Base-by-base conservation (phyloP, 805 yeast genomes). In the Zygoascus biomembranicola region DNA sequence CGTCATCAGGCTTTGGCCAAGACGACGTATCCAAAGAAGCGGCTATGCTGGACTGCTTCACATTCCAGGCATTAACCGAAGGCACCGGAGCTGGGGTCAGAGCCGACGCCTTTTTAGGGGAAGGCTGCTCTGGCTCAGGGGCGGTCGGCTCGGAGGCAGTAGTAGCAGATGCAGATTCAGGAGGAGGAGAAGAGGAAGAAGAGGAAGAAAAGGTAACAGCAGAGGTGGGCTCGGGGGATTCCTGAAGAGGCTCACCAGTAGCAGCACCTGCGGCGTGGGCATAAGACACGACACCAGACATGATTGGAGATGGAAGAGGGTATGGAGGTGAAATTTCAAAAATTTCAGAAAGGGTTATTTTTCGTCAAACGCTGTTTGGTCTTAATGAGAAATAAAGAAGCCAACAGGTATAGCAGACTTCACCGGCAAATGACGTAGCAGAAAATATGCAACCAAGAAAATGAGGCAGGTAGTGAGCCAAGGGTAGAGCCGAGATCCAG, bases 1-100 rank as follows among this genome's bases (percentile, higher is more conserved):
- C 32, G 20, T 59, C 60, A 39, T 57, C 61, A 39, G 59, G 61
- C 54, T 57, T 60, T 43, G 66, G 61, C 64, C 65, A 59, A 44
- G 49, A 48, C 10, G 59, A 43, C 35, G 60, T 50, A 41, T 60
- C 64, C 32, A 55, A 39, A 16, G 58, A 35, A n/a, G n/a, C 18
- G 16, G 52, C 6, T 19, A 41, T 51, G 50, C 16, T 47, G 41
- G 47, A 41, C 26, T 32, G 20, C 13, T 55, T 51, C 35, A 55
- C 59, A 5, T 78, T 78, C 88, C 88, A 83, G n/a, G 83, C 83
- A 60, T 76, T 80, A 43, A 76, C 77, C 50, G 73, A 69, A 35
- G 87, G 87, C 31, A 80, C 73, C 13, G 87, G 87, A 28, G 87
- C 87, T 4, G 87, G 87, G 9, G 83, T 80, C 31, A 79, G 68